Evolutionary conservation across 176 grass and related monocot genomes (phyloP), one percentile per base, ranked within the genome.

Genomic region (Carex myosuroides): DNA sequence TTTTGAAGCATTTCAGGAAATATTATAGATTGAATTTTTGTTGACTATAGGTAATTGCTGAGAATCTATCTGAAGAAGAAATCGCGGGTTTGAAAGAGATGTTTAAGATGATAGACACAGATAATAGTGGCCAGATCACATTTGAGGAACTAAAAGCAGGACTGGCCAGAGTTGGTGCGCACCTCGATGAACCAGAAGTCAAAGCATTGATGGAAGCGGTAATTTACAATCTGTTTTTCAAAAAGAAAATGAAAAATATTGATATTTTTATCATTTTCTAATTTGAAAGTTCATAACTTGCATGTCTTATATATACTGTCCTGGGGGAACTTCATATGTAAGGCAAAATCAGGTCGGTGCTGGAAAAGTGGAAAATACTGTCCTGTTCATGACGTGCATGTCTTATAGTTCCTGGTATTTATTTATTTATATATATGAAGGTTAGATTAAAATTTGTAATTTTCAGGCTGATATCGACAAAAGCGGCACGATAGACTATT

Each of bases 381-480:
- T 35, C 33, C 37, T 39, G 37, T 39, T 39, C 4, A 39, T 39
- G 5, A 39, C 37, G 6, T 39, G 5, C 37, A 39, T 39, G 37
- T 39, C 37, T 39, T 39, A 39, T 44, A 50, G 46, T 50, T 50
- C 46, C 46, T 50, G 46, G 0, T 50, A 2, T 50, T 50, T 50
- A 12, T 50, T 11, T 50, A 50, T 50, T 50, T 50, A 2, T 50
- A 12, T 50, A 50, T 50, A 11, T 87, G 81, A 84, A 86, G 41
- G 86, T 57, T 53, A 42, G 8, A 75, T 21, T 75, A 75, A 75
- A 75, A 0, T 55, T 32, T 83, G 10, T 55, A 53, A 83, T 13
- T 55, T 83, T 68, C 83, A 97, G 94, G 95, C 95, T 14, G 95
- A 94, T 74, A 89, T 98, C 18, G 92, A 98, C 24, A 98, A 94